Base-by-base conservation (phyloP, 2,329 filamentous ascomycete genomes). In the Cyphellophora attinorum region DNA sequence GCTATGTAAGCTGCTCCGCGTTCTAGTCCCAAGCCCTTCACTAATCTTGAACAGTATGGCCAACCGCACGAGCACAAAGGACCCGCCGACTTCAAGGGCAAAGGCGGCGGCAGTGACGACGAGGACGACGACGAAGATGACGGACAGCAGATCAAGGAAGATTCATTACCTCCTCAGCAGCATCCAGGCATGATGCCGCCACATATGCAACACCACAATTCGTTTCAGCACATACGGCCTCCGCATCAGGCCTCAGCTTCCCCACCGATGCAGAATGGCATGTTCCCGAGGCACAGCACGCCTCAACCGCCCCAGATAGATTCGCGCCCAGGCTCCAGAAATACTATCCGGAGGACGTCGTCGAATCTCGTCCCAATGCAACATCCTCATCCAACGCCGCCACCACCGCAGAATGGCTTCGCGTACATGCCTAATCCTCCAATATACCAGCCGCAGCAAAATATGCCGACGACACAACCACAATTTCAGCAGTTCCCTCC, bases 31-130 rank as follows among this genome's bases (percentile, higher is more conserved):
- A 12, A 13, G 19, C 18, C 34, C 11, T 32, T 28, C 39, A 15
- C 33, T 39, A 25, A 45, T 38, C 5, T 16, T 37, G 28, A 28
- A 33, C 38, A 95, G 86, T 93, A 93, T 67, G 86, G 86, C 51
- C 81, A 78, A 39, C 81, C 88, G 29, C 93, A 91, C 60, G 91
- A 98, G 60, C 89, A 96, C 64, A 98, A 96, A 64, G 89, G 89
- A 2, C 91, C 91, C 1, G 72, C 74, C 35, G 91, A 98, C 60
- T 98, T 94, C 61, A 83, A 81, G 53, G 85, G 85, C 46, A 81
- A 81, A 59, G 68, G 69, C 39, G 74, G 73, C 40, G 67, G 65
- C 38, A 81, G 82, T 43, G 81, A 82, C 47, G 85, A 91, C 34
- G 88, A 95, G 32, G 86, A 93, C 11, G 84, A 82, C 17, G 82